Evolutionary conservation across 257 asterid genomes (phyloP), one percentile per base, ranked within the genome.

Genomic region (Ocimum tenuiflorum): DNA sequence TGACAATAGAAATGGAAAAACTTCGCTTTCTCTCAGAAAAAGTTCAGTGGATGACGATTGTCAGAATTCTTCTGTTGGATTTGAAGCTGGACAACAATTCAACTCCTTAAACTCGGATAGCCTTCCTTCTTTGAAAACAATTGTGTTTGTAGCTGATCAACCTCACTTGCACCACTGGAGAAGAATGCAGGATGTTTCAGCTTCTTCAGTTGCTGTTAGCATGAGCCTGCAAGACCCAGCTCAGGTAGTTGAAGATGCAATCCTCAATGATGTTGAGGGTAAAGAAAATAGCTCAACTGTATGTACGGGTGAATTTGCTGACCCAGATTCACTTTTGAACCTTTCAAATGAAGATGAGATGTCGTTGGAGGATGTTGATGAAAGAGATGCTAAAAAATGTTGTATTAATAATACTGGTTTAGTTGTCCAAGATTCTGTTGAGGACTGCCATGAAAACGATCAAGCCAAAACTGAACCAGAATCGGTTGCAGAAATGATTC

Each of bases 281-380:
- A 76, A 72, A 51, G 84, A 73, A 63, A 76, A 45, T 71, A 74
- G 70, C 54, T 71, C 83, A 29, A 55, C 71, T 18, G 76, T 19
- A 67, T 77, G 66, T 66, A 45, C 72, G 9, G 70, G 82, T 56
- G 96, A 85, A 74, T 86, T 80, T 63, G 84, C 80, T 9, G 97
- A 94, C 76, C 81, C 97, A 10, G 90, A 86, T 72, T 86, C 95
- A 61, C 94, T 88, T 74, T 68, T 94, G 86, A 88, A 94, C 83
- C 88, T 90, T 71, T 80, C 91, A 42, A 85, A 86, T 72, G 99
- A 88, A 70, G 91, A 83, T 66, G 96, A 79, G 52, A 60, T 81
- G 60, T 69, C 82, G 72, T 69, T 83, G 72, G 61, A 69, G 66
- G 95, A 85, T 27, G 82, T 75, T 35, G 88, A 85, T 71, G 90